Percentiles rank a stretch among this genome's conserved stretches.
Conservation (phyloP, 345 rosid species). For the Acer yangbiense region DNA sequence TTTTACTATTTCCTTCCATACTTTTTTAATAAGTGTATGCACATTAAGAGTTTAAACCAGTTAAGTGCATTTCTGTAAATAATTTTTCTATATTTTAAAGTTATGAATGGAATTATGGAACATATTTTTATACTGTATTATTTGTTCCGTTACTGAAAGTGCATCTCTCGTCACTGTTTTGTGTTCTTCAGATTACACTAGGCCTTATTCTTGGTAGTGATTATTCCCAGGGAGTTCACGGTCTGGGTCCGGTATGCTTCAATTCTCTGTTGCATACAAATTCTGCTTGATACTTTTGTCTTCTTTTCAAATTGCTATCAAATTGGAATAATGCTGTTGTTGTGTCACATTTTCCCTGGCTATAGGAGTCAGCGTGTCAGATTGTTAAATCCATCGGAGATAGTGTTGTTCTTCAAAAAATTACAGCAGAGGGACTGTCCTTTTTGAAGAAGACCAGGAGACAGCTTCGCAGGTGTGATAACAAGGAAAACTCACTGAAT, state of each 20-base stretch:
- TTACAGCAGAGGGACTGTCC: conserved; percentile 60
- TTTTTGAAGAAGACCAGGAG: conserved; percentile 45
- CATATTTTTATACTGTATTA: not conserved
- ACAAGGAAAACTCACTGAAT: conserved; percentile 34
- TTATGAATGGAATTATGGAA: not conserved
- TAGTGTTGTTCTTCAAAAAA: conserved; percentile 51
- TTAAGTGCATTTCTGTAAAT: not conserved
- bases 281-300: not conserved
- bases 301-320: conserved; percentile 7
- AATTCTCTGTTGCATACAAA: conserved; percentile 22
- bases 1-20: conserved; percentile 2
- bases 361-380: conserved; percentile 81
- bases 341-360: conserved; percentile 13
- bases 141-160: not conserved
- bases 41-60: too few species aligned
- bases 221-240: conserved; percentile 80
- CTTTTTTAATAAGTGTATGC: too few species aligned
- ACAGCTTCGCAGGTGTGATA: conserved; percentile 28
- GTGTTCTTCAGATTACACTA: conserved; percentile 61
- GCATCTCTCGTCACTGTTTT: conserved; percentile 4
- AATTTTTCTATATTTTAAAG: not conserved
- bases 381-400: conserved; percentile 76
- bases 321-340: conserved; percentile 9
- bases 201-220: conserved; percentile 94
- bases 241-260: conserved; percentile 74